Percentiles rank a stretch among this genome's conserved stretches.
These are phyloP conservation scores for peach (Prunus persica) DNA, from an alignment of 306 rosid species.

Conservation along the genomic window DNA sequence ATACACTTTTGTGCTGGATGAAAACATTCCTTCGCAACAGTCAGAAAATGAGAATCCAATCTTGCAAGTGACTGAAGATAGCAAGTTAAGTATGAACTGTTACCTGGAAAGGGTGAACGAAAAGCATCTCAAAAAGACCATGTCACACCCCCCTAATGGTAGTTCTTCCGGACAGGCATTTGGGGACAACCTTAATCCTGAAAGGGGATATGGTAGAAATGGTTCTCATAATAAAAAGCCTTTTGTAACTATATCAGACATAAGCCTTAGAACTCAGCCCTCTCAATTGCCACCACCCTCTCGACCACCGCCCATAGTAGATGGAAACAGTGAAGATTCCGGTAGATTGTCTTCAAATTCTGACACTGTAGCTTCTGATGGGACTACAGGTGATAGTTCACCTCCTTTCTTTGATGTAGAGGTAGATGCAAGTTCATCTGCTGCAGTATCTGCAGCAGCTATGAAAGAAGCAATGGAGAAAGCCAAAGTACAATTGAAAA, in stretches of 20 bases:
- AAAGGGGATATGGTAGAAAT: conserved; percentile 30
- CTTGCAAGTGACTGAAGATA: conserved; percentile 50
- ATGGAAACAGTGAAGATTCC: conserved; percentile 38
- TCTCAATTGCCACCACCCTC: conserved; percentile 87
- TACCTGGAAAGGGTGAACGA: conserved; percentile 41
- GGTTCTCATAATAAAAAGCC: conserved; percentile 40
- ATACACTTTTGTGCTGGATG: conserved; percentile 49
- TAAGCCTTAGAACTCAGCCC: conserved; percentile 80
- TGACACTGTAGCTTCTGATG: conserved; percentile 42
- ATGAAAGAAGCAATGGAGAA: conserved; percentile 62
- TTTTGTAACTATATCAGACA: conserved; percentile 65
- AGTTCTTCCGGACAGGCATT: conserved; percentile 34
- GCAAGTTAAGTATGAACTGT: conserved; percentile 48
- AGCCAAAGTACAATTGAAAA: conserved; percentile 52
- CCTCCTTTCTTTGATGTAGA: conserved; percentile 81
- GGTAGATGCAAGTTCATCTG: conserved; percentile 82
- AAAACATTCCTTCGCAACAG: conserved; percentile 32
- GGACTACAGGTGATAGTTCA: conserved; percentile 45
- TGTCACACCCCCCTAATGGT: conserved; percentile 31
- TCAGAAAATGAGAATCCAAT: conserved; percentile 36
- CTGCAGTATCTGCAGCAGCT: conserved; percentile 62
- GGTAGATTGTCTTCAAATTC: conserved; percentile 35
- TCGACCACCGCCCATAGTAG: conserved; percentile 73
- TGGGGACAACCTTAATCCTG: conserved; percentile 38
- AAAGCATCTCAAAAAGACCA: conserved; percentile 36